Percentiles rank a stretch among this genome's conserved stretches.
These are phyloP conservation scores for Ogataea pignaliae DNA, from an alignment of 805 yeast genomes.

Conservation along the genomic window DNA sequence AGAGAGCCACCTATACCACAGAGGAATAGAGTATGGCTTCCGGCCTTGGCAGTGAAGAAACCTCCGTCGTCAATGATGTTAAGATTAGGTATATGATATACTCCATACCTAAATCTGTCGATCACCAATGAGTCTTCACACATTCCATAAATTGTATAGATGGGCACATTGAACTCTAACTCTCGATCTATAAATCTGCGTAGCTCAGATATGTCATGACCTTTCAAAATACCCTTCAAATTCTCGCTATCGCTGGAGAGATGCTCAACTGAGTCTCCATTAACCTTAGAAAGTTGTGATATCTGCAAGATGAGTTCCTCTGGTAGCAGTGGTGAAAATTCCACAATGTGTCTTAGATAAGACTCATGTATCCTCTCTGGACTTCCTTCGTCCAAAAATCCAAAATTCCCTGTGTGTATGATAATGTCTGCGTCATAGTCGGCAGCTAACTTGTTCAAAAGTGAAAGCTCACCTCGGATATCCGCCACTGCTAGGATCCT, in stretches of 20 bases:
- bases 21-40: slow-evolving; percentile 42
- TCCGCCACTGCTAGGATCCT: slow-evolving; percentile 44
- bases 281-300: slow-evolving; percentile 45
- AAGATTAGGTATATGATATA: slow-evolving; percentile 51
- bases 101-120: slow-evolving; percentile 54
- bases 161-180: slow-evolving; percentile 48
- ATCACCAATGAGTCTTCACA: slow-evolving; percentile 69
- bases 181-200: slow-evolving; percentile 43
- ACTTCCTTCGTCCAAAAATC: slow-evolving; percentile 62
- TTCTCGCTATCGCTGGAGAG: slow-evolving; percentile 33
- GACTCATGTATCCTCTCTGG: slow-evolving; percentile 50
- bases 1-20: slow-evolving; percentile 73
- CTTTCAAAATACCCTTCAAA: slow-evolving; percentile 31
- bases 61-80: slow-evolving; percentile 56
- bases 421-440: slow-evolving; percentile 46
- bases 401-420: slow-evolving; percentile 76
- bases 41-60: slow-evolving; percentile 38
- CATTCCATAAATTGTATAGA: slow-evolving; percentile 74
- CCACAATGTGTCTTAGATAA: slow-evolving; percentile 60
- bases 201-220: slow-evolving; percentile 47
- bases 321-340: slow-evolving; percentile 57
- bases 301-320: slow-evolving; percentile 45
- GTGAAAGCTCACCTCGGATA: slow-evolving; percentile 48
- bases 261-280: slow-evolving; percentile 37
- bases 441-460: slow-evolving; percentile 45